Base-by-base conservation (phyloP, 805 yeast species). In the Myxozyma neotropica region DNA sequence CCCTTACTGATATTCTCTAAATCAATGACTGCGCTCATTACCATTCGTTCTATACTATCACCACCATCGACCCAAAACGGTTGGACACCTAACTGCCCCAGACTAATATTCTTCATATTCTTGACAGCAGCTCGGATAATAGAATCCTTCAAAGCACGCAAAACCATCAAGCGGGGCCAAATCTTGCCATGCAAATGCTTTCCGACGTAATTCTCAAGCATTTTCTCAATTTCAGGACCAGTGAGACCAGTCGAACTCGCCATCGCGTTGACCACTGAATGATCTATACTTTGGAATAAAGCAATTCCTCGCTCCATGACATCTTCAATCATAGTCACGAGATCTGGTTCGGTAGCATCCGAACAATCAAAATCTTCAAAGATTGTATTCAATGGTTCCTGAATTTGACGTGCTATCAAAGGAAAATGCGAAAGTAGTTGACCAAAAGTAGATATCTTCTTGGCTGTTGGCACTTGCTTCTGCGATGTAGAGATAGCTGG, bases 201-300 rank as follows among this genome's bases (percentile, higher is more conserved):
- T 67, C 92, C 97, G 15, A 89, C 85, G 66, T 89, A 89, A 55
- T 83, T 83, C 67, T 84, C 86, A 1, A 90, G 46, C 83, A 75
- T 58, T 77, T 77, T 64, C 77, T 81, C 63, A 83, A 72, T 53
- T 24, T 73, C 75, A 1, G 69, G 72, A 6, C 71, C 72, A 2
- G 63, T 59, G n/a, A 72, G 56, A 19, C 61, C 67, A 19, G 67
- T 53, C 17, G 71, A 70, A 7, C 53, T 47, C 2, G 70, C 69
- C 57, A 73, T 59, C 2, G 65, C 40, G n/a, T 61, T 59, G 27
- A 72, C 63, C n/a, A 60, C 48, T 2, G 63, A 42, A 23, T 58
- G 61, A 27, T 71, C 74, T 6, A 73, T 68, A n/a, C 68, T 57
- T 45, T 72, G 73, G 43, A 78, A 74, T 13, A 75, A 67, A 7